Evolutionary conservation across 768 basidiomycete species (phyloP).

Genomic region (Phanerodontia chrysosporium): DNA sequence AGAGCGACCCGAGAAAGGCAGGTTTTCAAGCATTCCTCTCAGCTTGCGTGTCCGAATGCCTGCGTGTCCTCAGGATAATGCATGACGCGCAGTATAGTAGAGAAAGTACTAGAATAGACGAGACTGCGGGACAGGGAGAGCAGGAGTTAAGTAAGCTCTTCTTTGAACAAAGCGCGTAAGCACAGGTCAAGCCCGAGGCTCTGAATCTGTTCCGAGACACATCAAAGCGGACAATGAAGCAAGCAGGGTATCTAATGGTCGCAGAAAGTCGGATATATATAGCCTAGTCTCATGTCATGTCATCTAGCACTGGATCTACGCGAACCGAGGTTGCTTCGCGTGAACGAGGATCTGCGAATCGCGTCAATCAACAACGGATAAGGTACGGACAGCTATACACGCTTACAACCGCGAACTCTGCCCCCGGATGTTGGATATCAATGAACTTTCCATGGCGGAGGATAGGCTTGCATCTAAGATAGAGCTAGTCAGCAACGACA

Average conservation of each 20-base stretch:
- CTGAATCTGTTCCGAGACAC: background rate
- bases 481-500: background rate
- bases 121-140: background rate
- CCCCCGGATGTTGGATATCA: conserved; percentile 69
- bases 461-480: conserved; percentile 66
- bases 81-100: conserved; percentile 3
- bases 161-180: background rate
- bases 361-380: background rate
- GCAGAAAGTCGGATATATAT: background rate
- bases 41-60: conserved; percentile 16
- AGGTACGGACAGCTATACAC: background rate
- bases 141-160: background rate
- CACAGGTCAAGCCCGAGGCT: background rate
- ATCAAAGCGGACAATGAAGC: background rate
- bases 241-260: background rate
- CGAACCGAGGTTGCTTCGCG: conserved; percentile 25
- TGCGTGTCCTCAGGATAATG: conserved; percentile 7
- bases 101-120: conserved; percentile 17
- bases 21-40: background rate
- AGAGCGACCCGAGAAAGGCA: background rate
- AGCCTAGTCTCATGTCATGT: background rate
- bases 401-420: conserved; percentile 70
- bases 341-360: conserved; percentile 29
- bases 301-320: background rate
- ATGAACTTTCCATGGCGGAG: conserved; percentile 71